Percentiles rank a stretch among this genome's conserved stretches.
Evolutionary conservation across 2,329 filamentous ascomycete species (phyloP).

Genomic region (Curvularia lunata): DNA sequence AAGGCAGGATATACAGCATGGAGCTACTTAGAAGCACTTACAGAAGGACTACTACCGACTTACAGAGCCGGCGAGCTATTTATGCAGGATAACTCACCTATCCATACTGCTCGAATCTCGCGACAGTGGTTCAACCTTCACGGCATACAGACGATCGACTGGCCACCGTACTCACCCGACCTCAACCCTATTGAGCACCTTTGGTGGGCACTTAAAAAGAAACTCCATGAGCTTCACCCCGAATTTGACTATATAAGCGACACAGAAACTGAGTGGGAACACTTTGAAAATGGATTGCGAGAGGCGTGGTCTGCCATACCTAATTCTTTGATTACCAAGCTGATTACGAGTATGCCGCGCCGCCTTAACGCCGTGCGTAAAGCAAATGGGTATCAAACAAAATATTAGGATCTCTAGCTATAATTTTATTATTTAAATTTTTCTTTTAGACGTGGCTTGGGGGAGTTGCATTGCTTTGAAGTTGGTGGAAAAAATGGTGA

Average conservation of each 20-base stretch:
- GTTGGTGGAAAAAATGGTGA: too few relatives aligned
- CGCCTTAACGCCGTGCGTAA: background rate
- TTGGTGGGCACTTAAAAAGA: constrained; percentile 22
- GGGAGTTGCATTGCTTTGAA: background rate
- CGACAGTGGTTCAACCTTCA: constrained; percentile 7
- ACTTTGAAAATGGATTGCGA: background rate
- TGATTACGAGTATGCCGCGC: constrained; percentile 12
- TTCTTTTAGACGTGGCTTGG: background rate
- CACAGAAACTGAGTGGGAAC: constrained; percentile 5
- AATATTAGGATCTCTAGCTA: background rate
- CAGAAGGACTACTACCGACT: constrained; percentile 8
- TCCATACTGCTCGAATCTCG: constrained; percentile 21
- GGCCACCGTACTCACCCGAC: constrained; percentile 28
- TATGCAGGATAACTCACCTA: constrained; percentile 32
- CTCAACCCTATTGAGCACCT: constrained; percentile 35
- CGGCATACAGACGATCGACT: constrained; percentile 4
- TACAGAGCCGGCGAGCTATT: constrained; percentile 15
- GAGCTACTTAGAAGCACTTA: constrained; percentile 10
- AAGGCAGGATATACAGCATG: constrained; percentile 12
- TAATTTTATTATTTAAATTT: background rate
- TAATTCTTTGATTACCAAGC: constrained; percentile 1
- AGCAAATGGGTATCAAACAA: background rate
- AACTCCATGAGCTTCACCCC: constrained; percentile 2
- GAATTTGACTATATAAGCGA: constrained; percentile 13
- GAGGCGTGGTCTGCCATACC: constrained; percentile 13